These are phyloP conservation scores for Diutina siamensis DNA, from an alignment of 1,139 yeast genomes.

Conservation along the genomic window DNA sequence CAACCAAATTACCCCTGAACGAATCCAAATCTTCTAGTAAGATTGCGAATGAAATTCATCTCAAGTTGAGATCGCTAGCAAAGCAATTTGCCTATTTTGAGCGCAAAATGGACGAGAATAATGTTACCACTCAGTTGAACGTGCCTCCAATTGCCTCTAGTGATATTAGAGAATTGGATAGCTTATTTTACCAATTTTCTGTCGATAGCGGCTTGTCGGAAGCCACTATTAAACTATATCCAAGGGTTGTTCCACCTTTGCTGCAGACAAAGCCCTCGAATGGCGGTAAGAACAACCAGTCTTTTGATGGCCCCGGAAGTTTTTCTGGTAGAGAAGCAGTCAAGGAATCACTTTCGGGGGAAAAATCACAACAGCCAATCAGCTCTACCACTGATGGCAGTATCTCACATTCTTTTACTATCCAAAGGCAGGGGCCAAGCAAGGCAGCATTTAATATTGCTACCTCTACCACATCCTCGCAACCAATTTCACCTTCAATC, in stretches of 20 bases:
- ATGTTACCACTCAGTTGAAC: background rate
- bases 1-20: too few species aligned
- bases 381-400: background rate
- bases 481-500: background rate
- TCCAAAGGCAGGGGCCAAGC: background rate
- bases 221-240: background rate
- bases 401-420: background rate
- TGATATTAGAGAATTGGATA: background rate
- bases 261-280: too few species aligned
- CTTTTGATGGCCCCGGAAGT: slow-evolving; percentile 4
- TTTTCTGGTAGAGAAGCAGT: background rate
- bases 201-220: background rate
- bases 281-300: too few species aligned
- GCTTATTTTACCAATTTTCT: background rate
- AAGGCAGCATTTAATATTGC: background rate
- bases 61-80: background rate
- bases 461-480: too few species aligned
- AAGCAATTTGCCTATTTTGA: background rate
- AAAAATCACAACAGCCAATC: background rate
- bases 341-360: slow-evolving; percentile 1
- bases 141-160: background rate
- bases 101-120: background rate
- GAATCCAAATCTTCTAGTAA: too few species aligned
- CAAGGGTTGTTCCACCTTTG: background rate
- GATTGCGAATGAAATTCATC: background rate